Evolutionary conservation across 1,139 yeast genomes (phyloP).

Genomic region (Yamadazyma buinensis): DNA sequence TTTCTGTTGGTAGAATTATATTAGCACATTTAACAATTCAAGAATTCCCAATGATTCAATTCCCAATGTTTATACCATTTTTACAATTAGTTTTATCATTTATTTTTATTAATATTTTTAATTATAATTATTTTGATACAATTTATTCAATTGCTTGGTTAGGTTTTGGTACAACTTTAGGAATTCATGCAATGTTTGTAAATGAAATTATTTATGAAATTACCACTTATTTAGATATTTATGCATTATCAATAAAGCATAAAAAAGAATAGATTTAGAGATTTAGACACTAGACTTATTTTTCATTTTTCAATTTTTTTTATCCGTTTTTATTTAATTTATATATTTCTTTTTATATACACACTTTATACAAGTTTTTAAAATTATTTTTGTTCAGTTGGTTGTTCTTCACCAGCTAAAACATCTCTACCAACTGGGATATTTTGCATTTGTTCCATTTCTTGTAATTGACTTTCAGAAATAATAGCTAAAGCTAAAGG

Average conservation of each 20-base stretch:
- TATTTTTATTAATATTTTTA: conserved; percentile 35
- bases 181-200: conserved; percentile 76
- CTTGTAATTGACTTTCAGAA: conserved; percentile 89
- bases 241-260: conserved; percentile 81
- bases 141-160: conserved; percentile 57
- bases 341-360: too few relatives aligned
- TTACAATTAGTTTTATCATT: conserved; percentile 47
- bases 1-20: conserved; percentile 85
- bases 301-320: not conserved
- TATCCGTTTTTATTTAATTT: too few relatives aligned
- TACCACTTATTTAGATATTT: conserved; percentile 78
- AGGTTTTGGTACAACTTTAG: conserved; percentile 73
- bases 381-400: conserved; percentile 26
- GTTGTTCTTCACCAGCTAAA: conserved; percentile 68
- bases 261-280: conserved; percentile 41
- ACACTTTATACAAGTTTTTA: not conserved
- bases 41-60: conserved; percentile 66
- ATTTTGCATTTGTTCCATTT: conserved; percentile 90
- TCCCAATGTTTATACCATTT: conserved; percentile 67
- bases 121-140: conserved; percentile 35
- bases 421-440: conserved; percentile 84
- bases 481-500: conserved; percentile 87
- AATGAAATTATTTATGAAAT: conserved; percentile 81
- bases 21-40: conserved; percentile 83
- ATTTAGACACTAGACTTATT: too few relatives aligned